phyloP scores from a whole-genome alignment of 306 rosid species.

The Rubus idaeus region DNA sequence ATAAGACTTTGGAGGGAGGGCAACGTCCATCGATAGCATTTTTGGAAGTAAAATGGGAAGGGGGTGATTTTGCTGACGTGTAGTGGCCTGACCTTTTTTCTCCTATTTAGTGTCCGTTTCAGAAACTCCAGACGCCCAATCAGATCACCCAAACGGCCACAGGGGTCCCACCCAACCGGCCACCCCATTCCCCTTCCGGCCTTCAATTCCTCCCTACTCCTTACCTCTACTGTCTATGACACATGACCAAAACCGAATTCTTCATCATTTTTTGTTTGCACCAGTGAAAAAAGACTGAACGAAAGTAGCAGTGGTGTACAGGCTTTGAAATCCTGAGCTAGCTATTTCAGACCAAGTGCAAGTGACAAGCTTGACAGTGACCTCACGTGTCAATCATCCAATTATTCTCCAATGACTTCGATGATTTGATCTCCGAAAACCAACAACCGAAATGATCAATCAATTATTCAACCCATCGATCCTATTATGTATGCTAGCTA shows the following conservation, averaged over 20 bases:
- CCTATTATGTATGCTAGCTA: neutral
- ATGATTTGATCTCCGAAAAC: neutral
- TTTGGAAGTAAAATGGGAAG: constrained; percentile 33
- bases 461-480: neutral
- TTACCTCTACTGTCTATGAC: neutral
- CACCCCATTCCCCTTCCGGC: constrained; percentile 2
- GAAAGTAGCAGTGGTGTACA: neutral
- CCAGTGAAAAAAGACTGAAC: neutral
- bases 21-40: constrained; percentile 10
- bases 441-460: neutral
- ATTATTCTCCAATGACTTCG: neutral
- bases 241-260: neutral
- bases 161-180: constrained; percentile 6
- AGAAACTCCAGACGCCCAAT: constrained; percentile 27
- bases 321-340: neutral
- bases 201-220: neutral
- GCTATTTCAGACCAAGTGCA: neutral
- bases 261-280: neutral
- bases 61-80: constrained; percentile 41
- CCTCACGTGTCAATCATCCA: neutral
- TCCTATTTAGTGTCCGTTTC: constrained; percentile 22
- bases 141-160: constrained; percentile 21
- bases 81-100: neutral
- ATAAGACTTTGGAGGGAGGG: constrained; percentile 23
- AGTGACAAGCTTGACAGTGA: neutral